Evolutionary conservation across 768 basidiomycete genomes (phyloP).

Genomic region (Coprinopsis marcescibilis): DNA sequence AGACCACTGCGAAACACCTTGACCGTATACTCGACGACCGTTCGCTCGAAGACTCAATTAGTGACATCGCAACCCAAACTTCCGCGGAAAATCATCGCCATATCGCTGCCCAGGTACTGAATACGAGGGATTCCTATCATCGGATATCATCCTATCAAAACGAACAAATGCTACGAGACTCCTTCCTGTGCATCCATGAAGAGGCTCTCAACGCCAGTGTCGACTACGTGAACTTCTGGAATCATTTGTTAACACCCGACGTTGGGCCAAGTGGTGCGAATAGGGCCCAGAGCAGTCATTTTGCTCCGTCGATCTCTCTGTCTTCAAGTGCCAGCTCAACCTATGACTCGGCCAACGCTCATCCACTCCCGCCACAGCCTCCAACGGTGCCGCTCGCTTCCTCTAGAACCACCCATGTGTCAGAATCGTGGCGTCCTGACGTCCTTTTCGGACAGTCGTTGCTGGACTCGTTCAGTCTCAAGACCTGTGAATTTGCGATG

Average conservation of each 20-base stretch:
- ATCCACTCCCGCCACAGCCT: not conserved
- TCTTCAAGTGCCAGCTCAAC: constrained; percentile 1
- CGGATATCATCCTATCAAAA: constrained; percentile 9
- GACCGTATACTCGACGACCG: constrained; percentile 4
- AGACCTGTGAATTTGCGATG: not conserved
- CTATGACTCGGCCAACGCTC: not conserved
- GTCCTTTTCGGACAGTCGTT: not conserved
- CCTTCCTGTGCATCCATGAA: constrained; percentile 9
- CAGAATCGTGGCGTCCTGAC: constrained; percentile 7
- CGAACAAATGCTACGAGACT: constrained; percentile 11
- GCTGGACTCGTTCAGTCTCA: constrained; percentile 6
- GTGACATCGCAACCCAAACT: not conserved
- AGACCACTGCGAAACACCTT: constrained; percentile 8
- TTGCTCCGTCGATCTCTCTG: not conserved
- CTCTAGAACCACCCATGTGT: not conserved
- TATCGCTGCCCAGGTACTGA: constrained; percentile 7
- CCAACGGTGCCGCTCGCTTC: not conserved
- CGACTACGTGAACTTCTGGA: constrained; percentile 9
- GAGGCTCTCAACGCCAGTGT: constrained; percentile 10
- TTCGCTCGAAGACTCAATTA: constrained; percentile 3
- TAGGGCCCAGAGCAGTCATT: not conserved
- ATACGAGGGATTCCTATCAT: constrained; percentile 7
- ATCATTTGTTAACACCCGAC: constrained; percentile 6
- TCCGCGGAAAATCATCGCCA: not conserved
- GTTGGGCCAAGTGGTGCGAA: constrained; percentile 6